phyloP scores from a whole-genome alignment of 1,139 yeast species.

The Wickerhamomyces sp. region DNA sequence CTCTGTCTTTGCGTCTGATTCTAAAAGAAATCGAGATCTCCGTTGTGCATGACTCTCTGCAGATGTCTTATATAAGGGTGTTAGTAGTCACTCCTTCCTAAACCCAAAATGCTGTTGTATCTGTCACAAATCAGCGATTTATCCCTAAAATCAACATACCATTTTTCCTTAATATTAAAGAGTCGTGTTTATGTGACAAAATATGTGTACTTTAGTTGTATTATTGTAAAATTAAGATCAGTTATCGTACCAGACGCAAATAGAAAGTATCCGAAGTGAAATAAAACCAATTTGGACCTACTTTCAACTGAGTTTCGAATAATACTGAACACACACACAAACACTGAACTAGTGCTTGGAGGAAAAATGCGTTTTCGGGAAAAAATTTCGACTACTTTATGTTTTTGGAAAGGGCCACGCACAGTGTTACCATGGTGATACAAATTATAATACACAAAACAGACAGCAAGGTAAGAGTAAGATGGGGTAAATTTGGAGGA shows the following conservation, averaged over 20 bases:
- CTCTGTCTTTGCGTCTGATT: slow-evolving; percentile 50
- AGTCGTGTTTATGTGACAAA: slow-evolving; percentile 2
- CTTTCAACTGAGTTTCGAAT: no score
- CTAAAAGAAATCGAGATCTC: slow-evolving; percentile 43
- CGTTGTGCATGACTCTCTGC: slow-evolving; percentile 36
- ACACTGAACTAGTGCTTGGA: background rate
- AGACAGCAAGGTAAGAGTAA: no score
- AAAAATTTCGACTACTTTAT: slow-evolving; percentile 2
- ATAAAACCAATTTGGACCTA: no score
- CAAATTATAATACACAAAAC: no score
- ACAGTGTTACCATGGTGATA: no score
- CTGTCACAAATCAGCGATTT: background rate
- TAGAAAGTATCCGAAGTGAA: no score
- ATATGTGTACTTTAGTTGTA: no score
- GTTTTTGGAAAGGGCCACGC: slow-evolving; percentile 1
- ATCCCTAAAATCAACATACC: background rate
- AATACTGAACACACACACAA: background rate
- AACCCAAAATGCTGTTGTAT: background rate
- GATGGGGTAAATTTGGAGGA: no score
- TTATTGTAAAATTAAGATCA: no score
- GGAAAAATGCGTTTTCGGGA: slow-evolving; percentile 1
- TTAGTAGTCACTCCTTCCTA: no score
- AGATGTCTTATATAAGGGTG: slow-evolving; percentile 1
- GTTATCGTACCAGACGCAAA: no score
- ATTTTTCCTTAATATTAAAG: background rate